Evolutionary conservation across 164 flowering plant genomes (phyloP), one percentile per base, ranked within the genome.

Genomic region (Annona cherimola): DNA sequence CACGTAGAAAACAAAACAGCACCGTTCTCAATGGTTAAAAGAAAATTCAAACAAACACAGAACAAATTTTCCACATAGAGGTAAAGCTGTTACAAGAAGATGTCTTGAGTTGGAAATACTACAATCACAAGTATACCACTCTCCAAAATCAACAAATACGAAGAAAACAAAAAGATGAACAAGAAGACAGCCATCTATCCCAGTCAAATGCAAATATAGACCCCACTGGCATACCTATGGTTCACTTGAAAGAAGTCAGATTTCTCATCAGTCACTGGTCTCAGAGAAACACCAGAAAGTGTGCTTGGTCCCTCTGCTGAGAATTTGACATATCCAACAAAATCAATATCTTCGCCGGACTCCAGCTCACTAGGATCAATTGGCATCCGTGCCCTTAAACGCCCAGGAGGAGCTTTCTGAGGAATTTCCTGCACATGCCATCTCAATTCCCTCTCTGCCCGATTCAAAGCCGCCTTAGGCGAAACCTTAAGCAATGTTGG

Each of bases 381-480:
- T 41, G 99, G 93, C 93, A 96, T 88, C 61, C 93, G 86, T 4
- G 81, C 98, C 72, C 88, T 90, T 78, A 96, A 75, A 69, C 74
- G 71, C 57, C 97, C 97, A 42, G 97, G 96, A 65, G 88, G 61
- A 61, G 96, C 95, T 68, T 86, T 90, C 35, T 83, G 57, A 5
- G 99, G 94, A 80, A 96, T 76, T 83, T 96, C 96, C 3, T 84
- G 79, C 39, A 96, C 73, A 73, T 87, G 91, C 99, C 99, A 96
- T 78, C 86, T 89, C 83, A 96, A 67, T 81, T 96, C 96, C 83
- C 70, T 91, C 78, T 88, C 95, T 3, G 92, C 76, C 73, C 99
- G 85, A 80, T 87, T 96, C 83, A 93, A 81, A 39, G 86, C 80
- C 41, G 98, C 99, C 80, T 90, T 93, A 3, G 98, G 98, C 0